Evolutionary conservation across 371 early-diverging fungal species (phyloP).

Genomic region (Syncephalastrum racemosum): DNA sequence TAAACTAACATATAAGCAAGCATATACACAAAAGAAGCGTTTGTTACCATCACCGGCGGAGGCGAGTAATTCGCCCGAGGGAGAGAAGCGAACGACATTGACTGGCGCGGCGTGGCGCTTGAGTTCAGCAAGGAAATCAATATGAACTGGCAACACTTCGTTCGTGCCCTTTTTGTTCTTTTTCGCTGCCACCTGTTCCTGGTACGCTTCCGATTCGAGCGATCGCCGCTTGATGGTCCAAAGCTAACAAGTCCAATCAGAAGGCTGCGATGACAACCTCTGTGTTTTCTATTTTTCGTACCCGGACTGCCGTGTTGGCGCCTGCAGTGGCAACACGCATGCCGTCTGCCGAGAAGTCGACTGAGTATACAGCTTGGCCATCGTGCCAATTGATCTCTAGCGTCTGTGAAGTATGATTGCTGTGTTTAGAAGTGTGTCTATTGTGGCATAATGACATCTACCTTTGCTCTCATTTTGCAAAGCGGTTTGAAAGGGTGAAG

Average conservation of each 20-base stretch:
- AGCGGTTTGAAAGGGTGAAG: too few species aligned
- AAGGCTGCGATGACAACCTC: not conserved
- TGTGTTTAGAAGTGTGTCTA: too few species aligned
- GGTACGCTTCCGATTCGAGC: too few species aligned
- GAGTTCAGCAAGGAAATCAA: slow-evolving; percentile 85
- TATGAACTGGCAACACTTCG: slow-evolving; percentile 45
- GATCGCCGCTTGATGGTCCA: slow-evolving; percentile 55
- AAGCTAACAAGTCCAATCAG: slow-evolving; percentile 47
- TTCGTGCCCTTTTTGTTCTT: slow-evolving; percentile 15
- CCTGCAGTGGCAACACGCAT: slow-evolving; percentile 88
- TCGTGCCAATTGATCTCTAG: slow-evolving; percentile 96
- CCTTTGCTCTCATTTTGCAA: too few species aligned
- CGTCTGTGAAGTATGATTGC: slow-evolving; percentile 36
- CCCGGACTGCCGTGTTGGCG: slow-evolving; percentile 86
- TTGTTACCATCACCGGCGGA: slow-evolving; percentile 87
- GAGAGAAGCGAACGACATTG: slow-evolving; percentile 93
- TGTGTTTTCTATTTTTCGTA: slow-evolving; percentile 33
- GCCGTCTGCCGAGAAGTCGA: slow-evolving; percentile 81
- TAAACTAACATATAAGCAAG: slow-evolving; percentile 17
- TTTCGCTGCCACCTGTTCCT: slow-evolving; percentile 6
- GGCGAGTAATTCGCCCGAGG: slow-evolving; percentile 74
- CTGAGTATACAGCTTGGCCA: slow-evolving; percentile 85
- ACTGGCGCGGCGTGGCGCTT: slow-evolving; percentile 87
- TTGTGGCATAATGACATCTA: too few species aligned
- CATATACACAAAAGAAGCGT: slow-evolving; percentile 1